These are phyloP conservation scores for Chenopodium album DNA, from an alignment of 148 eudicot genomes.

Conservation along the genomic window DNA sequence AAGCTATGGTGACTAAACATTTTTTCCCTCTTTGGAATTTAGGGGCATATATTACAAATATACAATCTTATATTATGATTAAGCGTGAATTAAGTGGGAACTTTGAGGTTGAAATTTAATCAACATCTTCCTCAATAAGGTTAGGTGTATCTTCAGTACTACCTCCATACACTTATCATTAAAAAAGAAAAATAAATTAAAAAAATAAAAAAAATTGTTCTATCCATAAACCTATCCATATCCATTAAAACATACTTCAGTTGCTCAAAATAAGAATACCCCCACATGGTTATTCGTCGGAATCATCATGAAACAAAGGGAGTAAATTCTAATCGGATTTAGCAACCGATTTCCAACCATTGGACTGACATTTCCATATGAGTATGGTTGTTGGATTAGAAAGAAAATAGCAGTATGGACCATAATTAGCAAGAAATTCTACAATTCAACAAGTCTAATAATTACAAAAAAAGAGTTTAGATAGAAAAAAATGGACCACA, in stretches of 20 bases:
- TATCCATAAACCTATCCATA: too few species aligned
- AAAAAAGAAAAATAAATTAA: too few species aligned
- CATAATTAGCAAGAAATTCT: neutral
- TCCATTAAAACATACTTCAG: too few species aligned
- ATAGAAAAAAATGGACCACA: constrained; percentile 17
- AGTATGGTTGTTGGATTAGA: neutral
- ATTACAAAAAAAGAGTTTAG: neutral
- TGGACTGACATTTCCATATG: neutral
- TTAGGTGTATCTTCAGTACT: neutral
- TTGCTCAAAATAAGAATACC: too few species aligned
- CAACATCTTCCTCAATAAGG: neutral
- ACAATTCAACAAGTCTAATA: constrained; percentile 9
- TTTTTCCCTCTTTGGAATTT: neutral
- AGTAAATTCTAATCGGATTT: neutral
- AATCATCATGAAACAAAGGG: too few species aligned
- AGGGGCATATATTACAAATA: neutral
- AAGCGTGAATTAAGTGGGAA: neutral
- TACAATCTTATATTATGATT: neutral
- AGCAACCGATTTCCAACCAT: neutral
- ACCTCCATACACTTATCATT: too few species aligned
- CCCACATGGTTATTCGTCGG: too few species aligned
- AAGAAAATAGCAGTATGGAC: neutral
- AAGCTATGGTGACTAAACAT: too few species aligned
- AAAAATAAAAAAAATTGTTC: too few species aligned
- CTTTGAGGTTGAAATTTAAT: neutral